Evolutionary conservation across 2,329 filamentous ascomycete genomes (phyloP), one percentile per base, ranked within the genome.

Genomic region (Fusarium nisikadoi): DNA sequence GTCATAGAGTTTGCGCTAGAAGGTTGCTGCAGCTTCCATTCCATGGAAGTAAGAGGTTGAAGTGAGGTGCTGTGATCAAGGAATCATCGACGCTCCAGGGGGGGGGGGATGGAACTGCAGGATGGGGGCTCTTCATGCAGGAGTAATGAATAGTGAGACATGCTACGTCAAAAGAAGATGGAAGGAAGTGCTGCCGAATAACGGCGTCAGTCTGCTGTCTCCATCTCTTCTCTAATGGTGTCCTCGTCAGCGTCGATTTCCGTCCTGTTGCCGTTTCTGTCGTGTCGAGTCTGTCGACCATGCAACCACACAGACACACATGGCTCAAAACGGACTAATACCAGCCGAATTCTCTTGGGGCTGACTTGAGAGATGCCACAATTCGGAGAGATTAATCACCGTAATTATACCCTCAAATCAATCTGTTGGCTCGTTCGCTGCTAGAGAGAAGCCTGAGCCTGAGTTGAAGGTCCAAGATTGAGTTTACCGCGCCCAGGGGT

Each of bases 1-100:
- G 55, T 60, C 20, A 20, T 60, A 76, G 61, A 67, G 74, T 76
- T 76, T 71, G 57, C 75, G 71, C 75, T 76, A 76, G 75, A 76
- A 76, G 73, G 63, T 49, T 57, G 19, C 52, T 73, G 63, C 60
- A 68, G 57, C 70, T 72, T 72, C 70, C 25, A 68, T 65, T 36
- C 19, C 33, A 50, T 45, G 39, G 27, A 27, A 35, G 41, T 49
- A 39, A 42, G 35, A 36, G 23, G 41, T 56, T 27, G 36, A 54
- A 38, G 17, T 38, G 49, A 35, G 33, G 57, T 55, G 35, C 36
- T 20, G 16, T 54, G 55, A 63, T 53, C 56, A 42, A 67, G 45
- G 57, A 62, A 71, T 71, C 62, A 68, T 71, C 67, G 52, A 49
- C 47, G 29, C 33, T 38, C 27, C 39, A 29, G 60, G 65, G 53